Evolutionary conservation across 202 grass and related monocot genomes (phyloP).

Genomic region (Elaeis oleifera): DNA sequence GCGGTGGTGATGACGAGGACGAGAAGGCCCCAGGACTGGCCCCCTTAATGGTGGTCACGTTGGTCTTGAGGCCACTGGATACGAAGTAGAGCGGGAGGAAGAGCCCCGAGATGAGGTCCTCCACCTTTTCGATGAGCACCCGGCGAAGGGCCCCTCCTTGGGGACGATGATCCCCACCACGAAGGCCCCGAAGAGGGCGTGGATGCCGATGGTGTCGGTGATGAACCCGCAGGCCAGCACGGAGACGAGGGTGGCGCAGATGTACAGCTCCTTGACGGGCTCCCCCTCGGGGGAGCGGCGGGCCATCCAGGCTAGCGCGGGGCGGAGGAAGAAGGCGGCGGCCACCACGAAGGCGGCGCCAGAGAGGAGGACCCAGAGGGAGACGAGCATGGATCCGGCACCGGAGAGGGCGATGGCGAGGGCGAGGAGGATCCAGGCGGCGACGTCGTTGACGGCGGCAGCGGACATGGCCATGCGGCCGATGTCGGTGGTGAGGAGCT

Average conservation of each 20-base stretch:
- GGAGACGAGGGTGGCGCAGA: slow-evolving; percentile 56
- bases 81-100: slow-evolving; percentile 94
- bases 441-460: slow-evolving; percentile 68
- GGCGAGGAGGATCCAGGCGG: slow-evolving; percentile 72
- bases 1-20: slow-evolving; percentile 65
- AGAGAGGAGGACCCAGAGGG: slow-evolving; percentile 70
- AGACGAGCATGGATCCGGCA: slow-evolving; percentile 41
- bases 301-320: slow-evolving; percentile 51
- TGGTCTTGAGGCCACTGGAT: slow-evolving; percentile 78
- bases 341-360: slow-evolving; percentile 40
- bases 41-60: slow-evolving; percentile 57
- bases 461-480: slow-evolving; percentile 79
- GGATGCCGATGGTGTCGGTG: slow-evolving; percentile 74
- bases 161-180: slow-evolving; percentile 64
- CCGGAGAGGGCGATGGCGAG: slow-evolving; percentile 77
- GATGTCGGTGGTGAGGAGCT: slow-evolving; percentile 73
- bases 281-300: slow-evolving; percentile 50
- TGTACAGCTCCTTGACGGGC: slow-evolving; percentile 61
- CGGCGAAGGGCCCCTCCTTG: slow-evolving; percentile 68
- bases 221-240: slow-evolving; percentile 58
- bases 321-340: slow-evolving; percentile 37
- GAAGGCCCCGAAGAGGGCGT: slow-evolving; percentile 75
- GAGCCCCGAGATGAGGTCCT: slow-evolving; percentile 73
- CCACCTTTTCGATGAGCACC: slow-evolving; percentile 82
- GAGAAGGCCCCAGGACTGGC: slow-evolving; percentile 61